Conservation (phyloP, 345 rosid species). For the Linum trigynum region DNA sequence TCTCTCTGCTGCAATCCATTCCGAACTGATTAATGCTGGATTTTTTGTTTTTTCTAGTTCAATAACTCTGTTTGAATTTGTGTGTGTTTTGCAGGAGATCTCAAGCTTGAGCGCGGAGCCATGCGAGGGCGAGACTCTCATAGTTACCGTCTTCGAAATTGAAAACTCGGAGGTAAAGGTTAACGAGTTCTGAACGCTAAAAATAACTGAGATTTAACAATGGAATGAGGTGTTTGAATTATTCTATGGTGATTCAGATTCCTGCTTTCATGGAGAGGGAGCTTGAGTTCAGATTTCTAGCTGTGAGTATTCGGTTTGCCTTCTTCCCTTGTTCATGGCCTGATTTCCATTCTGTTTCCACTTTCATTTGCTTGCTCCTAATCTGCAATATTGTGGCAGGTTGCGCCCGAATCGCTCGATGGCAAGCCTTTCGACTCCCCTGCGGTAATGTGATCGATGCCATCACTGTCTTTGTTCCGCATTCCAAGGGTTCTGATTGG, state of each 20-base stretch:
- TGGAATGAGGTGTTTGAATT: background rate
- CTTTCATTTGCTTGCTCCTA: background rate
- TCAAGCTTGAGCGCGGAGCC: constrained; percentile 85
- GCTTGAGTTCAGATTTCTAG: constrained; percentile 72
- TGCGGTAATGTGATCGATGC: constrained; percentile 43
- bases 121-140: constrained; percentile 56
- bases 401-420: constrained; percentile 54
- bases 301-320: constrained; percentile 44
- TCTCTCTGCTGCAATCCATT: background rate
- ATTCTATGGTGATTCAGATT: constrained; percentile 34
- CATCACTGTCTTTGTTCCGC: background rate
- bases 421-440: constrained; percentile 49
- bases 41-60: background rate
- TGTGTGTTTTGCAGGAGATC: constrained; percentile 52
- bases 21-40: background rate
- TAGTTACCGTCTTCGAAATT: constrained; percentile 83
- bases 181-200: background rate
- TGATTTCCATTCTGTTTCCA: background rate
- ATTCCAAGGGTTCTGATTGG: constrained; percentile 1
- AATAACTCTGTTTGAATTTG: background rate
- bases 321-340: background rate
- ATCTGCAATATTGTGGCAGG: constrained; percentile 27
- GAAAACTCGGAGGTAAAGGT: constrained; percentile 52
- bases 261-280: constrained; percentile 83
- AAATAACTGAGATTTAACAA: background rate